Conservation (phyloP, 1,139 yeast species). For the Zygoascus sp. region DNA sequence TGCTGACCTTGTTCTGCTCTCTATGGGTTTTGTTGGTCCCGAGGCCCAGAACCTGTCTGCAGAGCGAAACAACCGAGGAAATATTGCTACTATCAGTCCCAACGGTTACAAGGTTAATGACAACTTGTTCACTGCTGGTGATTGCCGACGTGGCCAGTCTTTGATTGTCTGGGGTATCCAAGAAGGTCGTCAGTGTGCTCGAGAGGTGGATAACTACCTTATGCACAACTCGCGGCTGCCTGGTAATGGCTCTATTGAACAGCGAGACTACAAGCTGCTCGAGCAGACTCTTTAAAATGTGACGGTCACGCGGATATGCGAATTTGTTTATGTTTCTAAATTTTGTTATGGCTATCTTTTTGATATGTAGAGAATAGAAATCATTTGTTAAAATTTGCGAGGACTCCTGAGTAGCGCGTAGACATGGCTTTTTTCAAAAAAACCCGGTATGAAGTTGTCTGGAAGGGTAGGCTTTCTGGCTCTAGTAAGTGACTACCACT, state of each 20-base stretch:
- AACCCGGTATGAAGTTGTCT: no score
- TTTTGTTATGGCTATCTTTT: not conserved
- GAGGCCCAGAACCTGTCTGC: constrained; percentile 76
- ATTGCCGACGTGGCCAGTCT: constrained; percentile 98
- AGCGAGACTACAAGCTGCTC: constrained; percentile 58
- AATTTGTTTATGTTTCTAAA: constrained; percentile 1
- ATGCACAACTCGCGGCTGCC: constrained; percentile 82
- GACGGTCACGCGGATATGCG: not conserved
- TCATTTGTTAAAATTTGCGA: not conserved
- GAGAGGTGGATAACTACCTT: constrained; percentile 79
- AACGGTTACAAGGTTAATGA: constrained; percentile 62
- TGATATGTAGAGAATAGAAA: constrained; percentile 2
- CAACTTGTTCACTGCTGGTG: constrained; percentile 93
- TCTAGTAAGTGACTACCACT: no score
- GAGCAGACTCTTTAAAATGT: constrained; percentile 8
- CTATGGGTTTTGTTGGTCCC: constrained; percentile 98
- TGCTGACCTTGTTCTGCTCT: constrained; percentile 87
- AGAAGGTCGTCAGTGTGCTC: constrained; percentile 98
- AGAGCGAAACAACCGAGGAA: constrained; percentile 79
- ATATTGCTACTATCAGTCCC: constrained; percentile 54
- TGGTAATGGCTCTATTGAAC: constrained; percentile 88
- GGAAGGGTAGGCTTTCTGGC: no score
- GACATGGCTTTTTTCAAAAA: no score
- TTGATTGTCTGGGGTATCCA: constrained; percentile 99
- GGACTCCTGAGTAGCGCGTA: no score